Percentiles rank a stretch among this genome's conserved stretches.
These are phyloP conservation scores for Ampelocalamus luodianensis DNA, from an alignment of 176 grass and related monocot genomes.

Conservation along the genomic window DNA sequence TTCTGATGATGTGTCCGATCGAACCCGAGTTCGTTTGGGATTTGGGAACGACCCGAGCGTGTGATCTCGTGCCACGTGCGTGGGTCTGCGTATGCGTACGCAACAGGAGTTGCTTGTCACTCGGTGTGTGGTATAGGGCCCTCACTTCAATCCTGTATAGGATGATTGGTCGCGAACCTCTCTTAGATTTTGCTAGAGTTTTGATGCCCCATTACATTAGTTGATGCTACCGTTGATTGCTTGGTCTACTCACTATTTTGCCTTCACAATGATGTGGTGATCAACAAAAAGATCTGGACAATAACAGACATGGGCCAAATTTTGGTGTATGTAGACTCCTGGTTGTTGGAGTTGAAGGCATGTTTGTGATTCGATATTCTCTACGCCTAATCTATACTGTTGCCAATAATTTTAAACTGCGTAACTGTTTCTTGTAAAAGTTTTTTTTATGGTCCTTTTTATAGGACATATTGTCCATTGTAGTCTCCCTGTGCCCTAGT, in stretches of 20 bases:
- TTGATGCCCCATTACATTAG: not conserved
- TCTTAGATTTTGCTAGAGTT: not conserved
- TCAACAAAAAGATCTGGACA: not conserved
- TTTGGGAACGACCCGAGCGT: no score
- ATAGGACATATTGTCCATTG: not conserved
- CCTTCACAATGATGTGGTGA: not conserved
- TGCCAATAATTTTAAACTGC: not conserved
- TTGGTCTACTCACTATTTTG: not conserved
- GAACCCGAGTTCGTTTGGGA: no score
- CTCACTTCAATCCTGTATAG: no score
- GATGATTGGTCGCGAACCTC: no score
- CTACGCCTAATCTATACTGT: not conserved
- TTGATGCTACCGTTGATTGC: not conserved
- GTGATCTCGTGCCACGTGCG: no score
- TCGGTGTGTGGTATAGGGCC: no score
- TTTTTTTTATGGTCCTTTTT: not conserved
- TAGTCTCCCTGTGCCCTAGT: not conserved
- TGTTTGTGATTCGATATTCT: not conserved
- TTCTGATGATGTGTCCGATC: no score
- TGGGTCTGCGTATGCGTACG: no score
- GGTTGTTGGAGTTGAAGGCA: not conserved
- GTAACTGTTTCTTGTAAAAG: not conserved
- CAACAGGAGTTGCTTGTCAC: no score
- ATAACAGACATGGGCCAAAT: not conserved
- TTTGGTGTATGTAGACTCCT: not conserved